Evolutionary conservation across 345 rosid genomes (phyloP).

Genomic region (Streptanthus diversifolius): DNA sequence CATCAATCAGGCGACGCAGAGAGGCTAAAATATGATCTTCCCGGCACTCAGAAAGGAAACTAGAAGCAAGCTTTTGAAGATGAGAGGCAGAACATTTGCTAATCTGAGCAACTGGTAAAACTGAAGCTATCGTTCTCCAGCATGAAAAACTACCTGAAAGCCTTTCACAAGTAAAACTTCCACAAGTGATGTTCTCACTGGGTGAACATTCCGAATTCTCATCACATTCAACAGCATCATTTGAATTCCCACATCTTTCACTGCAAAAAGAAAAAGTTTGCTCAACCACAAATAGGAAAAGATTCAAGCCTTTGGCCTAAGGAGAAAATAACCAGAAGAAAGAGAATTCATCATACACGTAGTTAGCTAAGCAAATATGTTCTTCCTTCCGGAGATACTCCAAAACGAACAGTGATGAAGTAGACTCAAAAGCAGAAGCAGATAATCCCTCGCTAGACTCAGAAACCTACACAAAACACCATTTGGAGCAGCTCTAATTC

Average conservation of each 20-base stretch:
- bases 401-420: conserved; percentile 51
- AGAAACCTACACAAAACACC: conserved; percentile 41
- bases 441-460: conserved; percentile 42
- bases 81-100: conserved; percentile 40
- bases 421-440: conserved; percentile 23
- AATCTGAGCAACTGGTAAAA: conserved; percentile 60
- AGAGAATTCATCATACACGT: conserved; percentile 45
- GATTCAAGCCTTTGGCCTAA: background rate
- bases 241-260: conserved; percentile 34
- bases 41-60: conserved; percentile 48
- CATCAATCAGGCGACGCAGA: conserved; percentile 53
- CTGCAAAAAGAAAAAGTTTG: conserved; percentile 34
- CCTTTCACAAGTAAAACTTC: conserved; percentile 33
- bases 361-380: conserved; percentile 51
- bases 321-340: background rate
- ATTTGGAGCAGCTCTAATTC: conserved; percentile 8
- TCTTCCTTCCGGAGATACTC: conserved; percentile 42
- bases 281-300: background rate
- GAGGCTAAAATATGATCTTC: conserved; percentile 70
- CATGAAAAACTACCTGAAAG: conserved; percentile 49
- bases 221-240: conserved; percentile 19
- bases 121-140: conserved; percentile 43
- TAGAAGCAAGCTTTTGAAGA: conserved; percentile 53
- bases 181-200: conserved; percentile 25
- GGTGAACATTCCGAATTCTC: conserved; percentile 16